Evolutionary conservation across 108 stramenopile genomes (phyloP).

Genomic region (Thalassiosira profunda): DNA sequence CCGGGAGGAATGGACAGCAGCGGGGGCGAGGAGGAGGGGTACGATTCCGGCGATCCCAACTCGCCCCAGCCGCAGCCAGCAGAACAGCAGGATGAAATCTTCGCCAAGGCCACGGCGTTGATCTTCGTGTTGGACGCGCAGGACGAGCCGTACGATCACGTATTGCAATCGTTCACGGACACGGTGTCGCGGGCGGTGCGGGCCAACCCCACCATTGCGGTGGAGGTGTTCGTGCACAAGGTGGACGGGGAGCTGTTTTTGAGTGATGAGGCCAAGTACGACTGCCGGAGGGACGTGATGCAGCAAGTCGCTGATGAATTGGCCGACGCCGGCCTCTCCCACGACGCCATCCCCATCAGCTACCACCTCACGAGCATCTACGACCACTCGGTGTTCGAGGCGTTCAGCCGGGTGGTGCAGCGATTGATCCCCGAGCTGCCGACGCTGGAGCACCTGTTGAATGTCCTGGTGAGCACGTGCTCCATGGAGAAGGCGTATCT

Average conservation of each 20-base stretch:
- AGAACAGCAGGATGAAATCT: slow-evolving; percentile 31
- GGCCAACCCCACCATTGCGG: slow-evolving; percentile 88
- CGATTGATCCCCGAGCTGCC: slow-evolving; percentile 95
- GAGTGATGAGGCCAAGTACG: slow-evolving; percentile 97
- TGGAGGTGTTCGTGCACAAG: slow-evolving; percentile 99
- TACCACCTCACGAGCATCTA: slow-evolving; percentile 97
- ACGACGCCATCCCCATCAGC: slow-evolving; percentile 82
- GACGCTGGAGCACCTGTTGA: slow-evolving; percentile 94
- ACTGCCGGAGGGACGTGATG: slow-evolving; percentile 94
- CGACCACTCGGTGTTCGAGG: slow-evolving; percentile 99
- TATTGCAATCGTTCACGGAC: slow-evolving; percentile 86
- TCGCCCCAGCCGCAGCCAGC: slow-evolving; percentile 12
- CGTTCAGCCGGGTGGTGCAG: slow-evolving; percentile 91
- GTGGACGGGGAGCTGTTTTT: slow-evolving; percentile 99
- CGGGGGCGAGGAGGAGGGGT: slow-evolving; percentile 17
- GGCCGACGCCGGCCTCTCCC: slow-evolving; percentile 81
- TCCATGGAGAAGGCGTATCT: slow-evolving; percentile 98
- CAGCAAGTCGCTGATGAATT: slow-evolving; percentile 89
- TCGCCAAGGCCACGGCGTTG: slow-evolving; percentile 66
- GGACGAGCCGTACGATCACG: slow-evolving; percentile 93
- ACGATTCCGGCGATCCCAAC: background rate
- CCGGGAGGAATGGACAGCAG: slow-evolving; percentile 5
- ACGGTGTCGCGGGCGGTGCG: slow-evolving; percentile 85
- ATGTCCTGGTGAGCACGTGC: slow-evolving; percentile 93
- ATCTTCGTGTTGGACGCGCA: slow-evolving; percentile 93